These are phyloP conservation scores for Vanderwaltozyma polyspora DNA, from an alignment of 805 yeast genomes.

Conservation along the genomic window DNA sequence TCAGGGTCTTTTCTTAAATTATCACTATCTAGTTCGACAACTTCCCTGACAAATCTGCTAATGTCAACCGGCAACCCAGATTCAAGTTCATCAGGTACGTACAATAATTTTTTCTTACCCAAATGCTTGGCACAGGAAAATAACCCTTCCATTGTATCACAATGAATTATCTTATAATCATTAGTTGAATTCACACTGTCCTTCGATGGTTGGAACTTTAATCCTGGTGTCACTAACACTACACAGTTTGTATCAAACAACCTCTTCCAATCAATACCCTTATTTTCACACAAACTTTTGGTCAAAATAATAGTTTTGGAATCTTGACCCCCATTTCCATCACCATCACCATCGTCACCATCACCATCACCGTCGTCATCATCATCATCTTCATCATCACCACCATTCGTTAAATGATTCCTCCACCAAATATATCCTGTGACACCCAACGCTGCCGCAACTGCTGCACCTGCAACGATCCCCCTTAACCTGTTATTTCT, in stretches of 20 bases:
- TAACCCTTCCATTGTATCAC: conserved; percentile 39
- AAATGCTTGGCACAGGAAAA: conserved; percentile 48
- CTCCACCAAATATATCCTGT: conserved; percentile 2
- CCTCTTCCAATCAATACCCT: conserved; percentile 11
- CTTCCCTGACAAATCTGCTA: too few species aligned
- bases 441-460: neutral
- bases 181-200: conserved; percentile 1
- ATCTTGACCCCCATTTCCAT: neutral
- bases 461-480: neutral
- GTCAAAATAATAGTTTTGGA: conserved; percentile 15
- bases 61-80: conserved; percentile 24
- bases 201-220: conserved; percentile 11
- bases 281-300: conserved; percentile 5
- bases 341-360: neutral
- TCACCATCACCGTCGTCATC: neutral
- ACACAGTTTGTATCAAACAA: conserved; percentile 22
- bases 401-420: too few species aligned
- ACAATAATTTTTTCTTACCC: conserved; percentile 27
- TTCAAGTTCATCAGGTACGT: conserved; percentile 18
- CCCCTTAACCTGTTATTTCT: neutral
- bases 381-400: too few species aligned
- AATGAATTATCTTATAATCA: conserved; percentile 30
- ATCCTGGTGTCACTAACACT: conserved; percentile 27
- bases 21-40: too few species aligned
- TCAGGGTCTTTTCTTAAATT: too few species aligned